Conservation (phyloP, 169 alveolate species). For the Cryptosporidium bovis region DNA sequence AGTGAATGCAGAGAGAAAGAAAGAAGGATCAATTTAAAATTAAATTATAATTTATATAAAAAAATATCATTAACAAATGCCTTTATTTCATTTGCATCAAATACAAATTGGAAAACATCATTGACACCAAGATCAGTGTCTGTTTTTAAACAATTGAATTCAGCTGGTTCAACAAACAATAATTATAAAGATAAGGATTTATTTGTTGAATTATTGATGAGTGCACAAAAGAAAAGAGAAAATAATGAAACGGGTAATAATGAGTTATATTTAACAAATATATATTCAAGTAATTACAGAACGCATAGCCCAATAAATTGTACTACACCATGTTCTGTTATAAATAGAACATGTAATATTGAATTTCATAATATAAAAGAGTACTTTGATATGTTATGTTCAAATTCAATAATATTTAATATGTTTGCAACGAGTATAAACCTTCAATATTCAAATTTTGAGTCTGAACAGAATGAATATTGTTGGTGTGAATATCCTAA, state of each 20-base stretch:
- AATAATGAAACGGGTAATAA: background rate
- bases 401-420: constrained; percentile 53
- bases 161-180: background rate
- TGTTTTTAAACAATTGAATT: constrained; percentile 4
- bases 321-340: constrained; percentile 62
- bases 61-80: constrained; percentile 31
- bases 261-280: background rate
- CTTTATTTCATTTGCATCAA: constrained; percentile 25
- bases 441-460: constrained; percentile 17
- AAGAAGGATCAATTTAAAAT: background rate
- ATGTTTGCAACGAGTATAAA: constrained; percentile 63
- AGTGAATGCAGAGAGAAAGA: background rate
- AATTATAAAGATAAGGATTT: background rate
- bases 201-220: constrained; percentile 8
- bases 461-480: background rate
- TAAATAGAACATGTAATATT: constrained; percentile 45
- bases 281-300: constrained; percentile 16
- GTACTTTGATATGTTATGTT: constrained; percentile 40
- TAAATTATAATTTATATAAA: constrained; percentile 9
- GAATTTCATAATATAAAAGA: constrained; percentile 60
- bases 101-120: constrained; percentile 45
- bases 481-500: constrained; percentile 69
- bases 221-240: background rate
- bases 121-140: constrained; percentile 54
- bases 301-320: constrained; percentile 61